phyloP scores from a whole-genome alignment of 2,329 filamentous ascomycete species.

The Geosmithia morbida region DNA sequence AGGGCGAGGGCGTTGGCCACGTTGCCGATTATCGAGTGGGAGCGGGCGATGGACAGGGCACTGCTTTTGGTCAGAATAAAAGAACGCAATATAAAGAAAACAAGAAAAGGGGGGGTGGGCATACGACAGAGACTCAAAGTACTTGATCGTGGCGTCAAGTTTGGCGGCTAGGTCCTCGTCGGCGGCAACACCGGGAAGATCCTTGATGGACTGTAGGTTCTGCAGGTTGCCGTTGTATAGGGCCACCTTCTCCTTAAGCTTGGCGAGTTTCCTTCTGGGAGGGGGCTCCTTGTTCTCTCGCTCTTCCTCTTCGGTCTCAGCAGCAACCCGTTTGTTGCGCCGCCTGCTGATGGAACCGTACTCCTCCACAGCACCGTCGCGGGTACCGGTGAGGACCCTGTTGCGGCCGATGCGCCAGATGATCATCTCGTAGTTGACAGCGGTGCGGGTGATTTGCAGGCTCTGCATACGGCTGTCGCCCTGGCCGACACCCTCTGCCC shows the following conservation, averaged over 20 bases:
- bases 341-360: slow-evolving; percentile 30
- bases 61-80: slow-evolving; percentile 25
- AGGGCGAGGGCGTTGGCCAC: slow-evolving; percentile 74
- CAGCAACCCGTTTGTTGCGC: slow-evolving; percentile 26
- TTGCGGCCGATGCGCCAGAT: slow-evolving; percentile 93
- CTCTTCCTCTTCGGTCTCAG: slow-evolving; percentile 23
- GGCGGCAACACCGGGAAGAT: slow-evolving; percentile 78
- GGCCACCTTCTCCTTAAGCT: slow-evolving; percentile 73
- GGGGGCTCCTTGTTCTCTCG: slow-evolving; percentile 46
- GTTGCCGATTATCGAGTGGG: slow-evolving; percentile 61
- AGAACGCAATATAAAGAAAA: too few relatives aligned
- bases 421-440: slow-evolving; percentile 86
- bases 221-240: slow-evolving; percentile 86
- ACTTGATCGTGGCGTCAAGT: slow-evolving; percentile 62
- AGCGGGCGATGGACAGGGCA: slow-evolving; percentile 72
- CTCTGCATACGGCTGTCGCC: slow-evolving; percentile 82
- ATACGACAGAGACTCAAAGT: slow-evolving; percentile 82
- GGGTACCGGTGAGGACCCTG: slow-evolving; percentile 67
- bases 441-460: slow-evolving; percentile 80
- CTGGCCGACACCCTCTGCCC: slow-evolving; percentile 68
- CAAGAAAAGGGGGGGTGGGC: slow-evolving; percentile 8
- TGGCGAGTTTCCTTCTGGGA: slow-evolving; percentile 59
- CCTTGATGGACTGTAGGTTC: slow-evolving; percentile 79
- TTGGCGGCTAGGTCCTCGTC: slow-evolving; percentile 64
- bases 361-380: slow-evolving; percentile 56